phyloP scores from a whole-genome alignment of 164 flowering plant species.

The Chimonanthus praecox region DNA sequence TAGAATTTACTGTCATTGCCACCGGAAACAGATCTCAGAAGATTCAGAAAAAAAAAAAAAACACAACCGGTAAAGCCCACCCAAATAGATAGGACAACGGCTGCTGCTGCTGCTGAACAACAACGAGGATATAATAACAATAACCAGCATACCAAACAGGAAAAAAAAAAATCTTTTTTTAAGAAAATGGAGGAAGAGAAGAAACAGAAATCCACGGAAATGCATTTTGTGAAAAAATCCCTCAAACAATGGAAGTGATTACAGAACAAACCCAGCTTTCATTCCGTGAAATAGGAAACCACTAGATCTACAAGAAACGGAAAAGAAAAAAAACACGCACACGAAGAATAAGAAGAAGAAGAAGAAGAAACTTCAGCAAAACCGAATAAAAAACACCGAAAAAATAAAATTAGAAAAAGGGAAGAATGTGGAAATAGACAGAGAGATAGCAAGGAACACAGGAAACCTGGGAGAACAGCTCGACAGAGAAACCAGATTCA shows the following conservation, averaged over 20 bases:
- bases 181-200: background rate
- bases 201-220: background rate
- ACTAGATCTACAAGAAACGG: background rate
- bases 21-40: background rate
- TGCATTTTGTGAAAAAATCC: background rate
- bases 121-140: background rate
- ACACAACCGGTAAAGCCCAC: background rate
- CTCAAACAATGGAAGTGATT: background rate
- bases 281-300: background rate
- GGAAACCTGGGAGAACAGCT: background rate
- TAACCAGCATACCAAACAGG: background rate
- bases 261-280: background rate
- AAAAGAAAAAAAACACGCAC: background rate
- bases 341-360: too few species aligned
- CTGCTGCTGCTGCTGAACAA: background rate
- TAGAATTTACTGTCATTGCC: background rate
- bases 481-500: background rate
- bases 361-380: too few species aligned
- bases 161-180: background rate
- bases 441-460: background rate
- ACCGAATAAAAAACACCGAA: background rate
- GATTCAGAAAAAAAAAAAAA: background rate
- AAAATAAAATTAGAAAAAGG: background rate
- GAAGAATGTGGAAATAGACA: background rate
- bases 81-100: background rate